phyloP scores from a whole-genome alignment of 2,329 filamentous ascomycete species.

The Colletotrichum magnum region DNA sequence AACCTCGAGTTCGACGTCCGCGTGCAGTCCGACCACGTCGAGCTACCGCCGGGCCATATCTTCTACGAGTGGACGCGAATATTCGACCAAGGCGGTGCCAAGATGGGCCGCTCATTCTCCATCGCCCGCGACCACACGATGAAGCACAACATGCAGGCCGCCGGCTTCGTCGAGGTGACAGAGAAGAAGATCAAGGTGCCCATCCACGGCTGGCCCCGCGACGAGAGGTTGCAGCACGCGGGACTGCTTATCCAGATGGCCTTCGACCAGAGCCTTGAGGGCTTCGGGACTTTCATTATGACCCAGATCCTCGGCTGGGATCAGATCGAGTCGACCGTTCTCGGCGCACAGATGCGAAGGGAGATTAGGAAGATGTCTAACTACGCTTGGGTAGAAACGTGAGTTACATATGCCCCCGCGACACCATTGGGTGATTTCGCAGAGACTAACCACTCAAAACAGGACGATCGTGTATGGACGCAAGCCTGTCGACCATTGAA shows the following conservation, averaged over 20 bases:
- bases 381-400: constrained; percentile 29
- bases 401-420: too few relatives aligned
- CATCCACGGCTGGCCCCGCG: constrained; percentile 41
- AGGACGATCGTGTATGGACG: constrained; percentile 3
- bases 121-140: constrained; percentile 43
- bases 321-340: constrained; percentile 43
- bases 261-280: constrained; percentile 47
- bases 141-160: constrained; percentile 43
- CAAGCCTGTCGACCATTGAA: too few relatives aligned
- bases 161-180: constrained; percentile 45
- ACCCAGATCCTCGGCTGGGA: constrained; percentile 48
- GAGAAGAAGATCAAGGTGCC: constrained; percentile 42
- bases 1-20: constrained; percentile 44
- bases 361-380: constrained; percentile 30
- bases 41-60: constrained; percentile 43
- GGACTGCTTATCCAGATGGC: constrained; percentile 43
- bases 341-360: constrained; percentile 45
- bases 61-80: constrained; percentile 46
- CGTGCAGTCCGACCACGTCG: constrained; percentile 46
- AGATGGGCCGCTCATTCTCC: constrained; percentile 44
- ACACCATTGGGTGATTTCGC: too few relatives aligned
- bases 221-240: constrained; percentile 34
- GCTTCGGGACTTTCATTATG: constrained; percentile 47
- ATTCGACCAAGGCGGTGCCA: constrained; percentile 45
- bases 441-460: too few relatives aligned